These are phyloP conservation scores for Colletotrichum paranaense DNA, from an alignment of 2,329 filamentous ascomycete genomes.

Conservation along the genomic window DNA sequence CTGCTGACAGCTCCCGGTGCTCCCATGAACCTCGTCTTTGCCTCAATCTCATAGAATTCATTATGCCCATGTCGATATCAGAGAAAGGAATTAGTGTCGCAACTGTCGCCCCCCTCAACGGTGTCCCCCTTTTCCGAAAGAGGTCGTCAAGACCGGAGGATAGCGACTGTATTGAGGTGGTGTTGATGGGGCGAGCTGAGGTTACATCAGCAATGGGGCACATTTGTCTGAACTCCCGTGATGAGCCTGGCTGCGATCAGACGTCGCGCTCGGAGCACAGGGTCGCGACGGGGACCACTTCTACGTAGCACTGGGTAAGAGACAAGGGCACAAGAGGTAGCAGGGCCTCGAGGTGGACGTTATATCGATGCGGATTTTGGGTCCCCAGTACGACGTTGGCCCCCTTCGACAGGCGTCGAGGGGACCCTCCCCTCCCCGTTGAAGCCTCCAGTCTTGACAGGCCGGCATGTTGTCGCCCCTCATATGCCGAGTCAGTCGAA, in stretches of 20 bases:
- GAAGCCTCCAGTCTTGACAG: background rate
- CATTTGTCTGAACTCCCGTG: conserved; percentile 11
- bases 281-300: conserved; percentile 20
- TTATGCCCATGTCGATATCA: conserved; percentile 5
- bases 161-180: background rate
- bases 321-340: conserved; percentile 15
- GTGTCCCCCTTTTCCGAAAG: conserved; percentile 5
- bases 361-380: conserved; percentile 14
- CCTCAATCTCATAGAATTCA: background rate
- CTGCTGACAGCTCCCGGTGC: background rate
- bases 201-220: background rate
- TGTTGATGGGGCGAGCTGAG: background rate
- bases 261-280: conserved; percentile 11
- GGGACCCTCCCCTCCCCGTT: background rate
- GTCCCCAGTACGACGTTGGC: conserved; percentile 10
- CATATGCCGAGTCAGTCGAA: conserved; percentile 1
- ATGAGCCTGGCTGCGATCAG: conserved; percentile 13
- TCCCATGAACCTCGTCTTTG: conserved; percentile 4
- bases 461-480: conserved; percentile 5
- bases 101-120: background rate
- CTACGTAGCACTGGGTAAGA: background rate
- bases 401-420: background rate
- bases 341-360: background rate
- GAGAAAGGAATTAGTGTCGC: background rate
- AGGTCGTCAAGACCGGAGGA: conserved; percentile 3